phyloP scores from a whole-genome alignment of 129 eudicot genomes.

The Flaveria brownii region DNA sequence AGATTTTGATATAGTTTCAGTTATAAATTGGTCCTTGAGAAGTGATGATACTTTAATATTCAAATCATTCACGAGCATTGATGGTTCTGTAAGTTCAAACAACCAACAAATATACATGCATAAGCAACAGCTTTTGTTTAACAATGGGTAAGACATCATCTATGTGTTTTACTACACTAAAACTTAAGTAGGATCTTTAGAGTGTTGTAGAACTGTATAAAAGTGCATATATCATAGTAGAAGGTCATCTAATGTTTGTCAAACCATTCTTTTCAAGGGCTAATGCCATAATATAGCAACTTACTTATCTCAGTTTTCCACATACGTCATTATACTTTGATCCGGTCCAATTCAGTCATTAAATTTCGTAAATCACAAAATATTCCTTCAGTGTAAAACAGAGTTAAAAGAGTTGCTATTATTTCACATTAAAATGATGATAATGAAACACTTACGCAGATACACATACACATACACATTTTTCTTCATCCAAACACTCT shows the following conservation, averaged over 20 bases:
- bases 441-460: not conserved
- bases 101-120: not conserved
- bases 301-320: not conserved
- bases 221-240: too few relatives aligned
- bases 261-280: too few relatives aligned
- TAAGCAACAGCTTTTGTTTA: not conserved
- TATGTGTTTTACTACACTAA: too few relatives aligned
- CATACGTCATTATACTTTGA: not conserved
- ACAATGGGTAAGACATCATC: not conserved
- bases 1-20: conserved; percentile 10
- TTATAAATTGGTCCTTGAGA: not conserved
- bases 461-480: not conserved
- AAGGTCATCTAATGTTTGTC: too few relatives aligned
- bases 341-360: not conserved
- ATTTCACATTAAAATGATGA: not conserved
- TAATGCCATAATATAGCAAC: too few relatives aligned
- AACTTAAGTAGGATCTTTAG: too few relatives aligned
- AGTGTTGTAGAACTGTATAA: too few relatives aligned
- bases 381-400: not conserved
- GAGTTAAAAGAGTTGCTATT: not conserved
- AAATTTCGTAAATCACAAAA: not conserved
- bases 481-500: conserved; percentile 2
- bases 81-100: not conserved
- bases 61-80: not conserved
- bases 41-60: not conserved